Evolutionary conservation across 345 rosid species (phyloP).

Genomic region (Aegle marmelos): DNA sequence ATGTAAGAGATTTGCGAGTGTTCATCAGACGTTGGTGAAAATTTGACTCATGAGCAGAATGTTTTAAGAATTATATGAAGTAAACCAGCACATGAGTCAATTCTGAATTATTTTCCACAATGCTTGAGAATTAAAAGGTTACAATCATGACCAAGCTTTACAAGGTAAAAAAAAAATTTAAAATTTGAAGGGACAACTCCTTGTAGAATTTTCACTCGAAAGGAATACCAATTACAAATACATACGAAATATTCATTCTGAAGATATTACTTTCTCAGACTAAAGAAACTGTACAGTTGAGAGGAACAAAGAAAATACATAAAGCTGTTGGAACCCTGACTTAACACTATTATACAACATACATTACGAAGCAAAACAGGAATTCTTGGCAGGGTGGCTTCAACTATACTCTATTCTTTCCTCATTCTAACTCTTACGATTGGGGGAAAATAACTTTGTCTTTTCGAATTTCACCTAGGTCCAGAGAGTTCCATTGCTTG

Average conservation of each 20-base stretch:
- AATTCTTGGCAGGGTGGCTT: conserved; percentile 11
- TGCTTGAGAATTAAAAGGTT: neutral
- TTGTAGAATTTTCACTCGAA: conserved; percentile 4
- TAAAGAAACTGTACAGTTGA: conserved; percentile 37
- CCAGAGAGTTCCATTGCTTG: conserved; percentile 99
- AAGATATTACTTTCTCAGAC: conserved; percentile 12
- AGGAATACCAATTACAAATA: conserved; percentile 9
- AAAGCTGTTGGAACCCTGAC: conserved; percentile 23
- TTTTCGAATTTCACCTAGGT: conserved; percentile 61
- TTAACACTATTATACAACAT: conserved; percentile 28
- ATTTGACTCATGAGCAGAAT: neutral
- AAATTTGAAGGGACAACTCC: neutral
- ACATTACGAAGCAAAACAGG: neutral
- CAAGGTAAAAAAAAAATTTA: conserved; percentile 8
- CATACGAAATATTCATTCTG: conserved; percentile 16
- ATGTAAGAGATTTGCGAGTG: neutral
- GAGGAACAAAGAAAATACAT: neutral
- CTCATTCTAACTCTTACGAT: conserved; percentile 5
- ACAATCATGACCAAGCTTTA: neutral
- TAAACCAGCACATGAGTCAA: neutral
- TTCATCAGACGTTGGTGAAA: neutral
- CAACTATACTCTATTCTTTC: conserved; percentile 12
- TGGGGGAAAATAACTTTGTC: neutral
- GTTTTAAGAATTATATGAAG: neutral
- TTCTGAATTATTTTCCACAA: neutral